Evolutionary conservation across 306 rosid genomes (phyloP).

Genomic region (Inga oerstediana): DNA sequence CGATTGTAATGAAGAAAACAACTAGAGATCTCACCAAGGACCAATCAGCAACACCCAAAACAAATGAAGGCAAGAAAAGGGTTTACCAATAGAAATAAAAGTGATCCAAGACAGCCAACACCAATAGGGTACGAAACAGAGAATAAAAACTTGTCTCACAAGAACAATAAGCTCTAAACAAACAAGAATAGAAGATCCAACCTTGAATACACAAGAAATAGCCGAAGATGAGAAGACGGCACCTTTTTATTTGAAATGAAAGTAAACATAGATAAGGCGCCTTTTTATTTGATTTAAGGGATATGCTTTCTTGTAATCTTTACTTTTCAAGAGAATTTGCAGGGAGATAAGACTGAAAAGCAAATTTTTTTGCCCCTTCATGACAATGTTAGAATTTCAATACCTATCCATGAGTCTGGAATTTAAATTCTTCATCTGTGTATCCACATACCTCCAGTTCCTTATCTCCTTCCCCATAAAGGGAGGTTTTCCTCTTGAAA

Average conservation of each 20-base stretch:
- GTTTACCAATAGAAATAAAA: too few species aligned
- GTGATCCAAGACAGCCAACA: too few species aligned
- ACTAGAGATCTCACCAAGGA: too few species aligned
- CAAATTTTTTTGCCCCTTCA: neutral
- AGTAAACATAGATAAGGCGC: neutral
- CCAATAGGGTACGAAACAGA: too few species aligned
- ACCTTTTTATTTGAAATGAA: neutral
- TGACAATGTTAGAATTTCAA: neutral
- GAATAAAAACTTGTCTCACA: too few species aligned
- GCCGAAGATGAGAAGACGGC: too few species aligned
- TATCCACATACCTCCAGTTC: neutral
- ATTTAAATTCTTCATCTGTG: neutral
- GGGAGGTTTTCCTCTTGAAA: neutral
- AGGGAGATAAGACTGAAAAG: neutral
- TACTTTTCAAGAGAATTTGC: neutral
- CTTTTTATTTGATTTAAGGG: neutral
- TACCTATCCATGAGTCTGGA: neutral
- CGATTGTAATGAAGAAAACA: too few species aligned
- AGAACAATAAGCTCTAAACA: too few species aligned
- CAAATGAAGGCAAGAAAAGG: too few species aligned
- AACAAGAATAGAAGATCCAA: too few species aligned
- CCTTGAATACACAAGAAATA: too few species aligned
- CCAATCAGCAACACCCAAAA: too few species aligned
- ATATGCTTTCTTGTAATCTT: neutral
- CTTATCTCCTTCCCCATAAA: neutral